Conservation (phyloP, 495 filamentous ascomycete genomes). For the Sordaria brevicollis region DNA sequence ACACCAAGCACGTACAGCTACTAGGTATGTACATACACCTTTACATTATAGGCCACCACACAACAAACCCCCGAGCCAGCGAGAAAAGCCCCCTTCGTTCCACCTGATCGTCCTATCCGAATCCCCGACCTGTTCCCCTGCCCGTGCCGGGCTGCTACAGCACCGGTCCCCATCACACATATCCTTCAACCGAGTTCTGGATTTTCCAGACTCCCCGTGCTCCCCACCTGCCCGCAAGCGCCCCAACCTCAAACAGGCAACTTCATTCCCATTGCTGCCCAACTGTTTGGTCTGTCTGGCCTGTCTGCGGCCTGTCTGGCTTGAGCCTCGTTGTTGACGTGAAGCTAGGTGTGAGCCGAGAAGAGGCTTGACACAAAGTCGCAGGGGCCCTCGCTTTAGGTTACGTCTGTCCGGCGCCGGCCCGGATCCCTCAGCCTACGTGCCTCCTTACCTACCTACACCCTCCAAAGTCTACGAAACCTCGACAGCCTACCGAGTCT, state of each 20-base stretch:
- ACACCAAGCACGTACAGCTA: neutral
- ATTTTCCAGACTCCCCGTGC: slow-evolving; percentile 5
- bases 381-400: neutral
- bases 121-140: slow-evolving; percentile 1
- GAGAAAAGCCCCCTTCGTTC: neutral
- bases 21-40: neutral
- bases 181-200: slow-evolving; percentile 10
- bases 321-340: slow-evolving; percentile 5
- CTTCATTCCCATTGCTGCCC: slow-evolving; percentile 22
- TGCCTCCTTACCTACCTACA: neutral
- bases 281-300: slow-evolving; percentile 7
- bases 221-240: slow-evolving; percentile 11
- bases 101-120: neutral
- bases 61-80: neutral
- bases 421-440: neutral
- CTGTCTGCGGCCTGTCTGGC: slow-evolving; percentile 6
- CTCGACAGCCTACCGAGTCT: neutral
- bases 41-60: neutral
- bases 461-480: neutral
- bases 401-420: neutral
- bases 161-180: slow-evolving; percentile 15
- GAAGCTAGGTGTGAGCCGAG: slow-evolving; percentile 2
- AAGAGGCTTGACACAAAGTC: neutral
- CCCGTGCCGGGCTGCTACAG: slow-evolving; percentile 1
- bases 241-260: slow-evolving; percentile 6